phyloP scores from a whole-genome alignment of 228 moss, liverwort and hornwort species.

The Sphagnum fallax region DNA sequence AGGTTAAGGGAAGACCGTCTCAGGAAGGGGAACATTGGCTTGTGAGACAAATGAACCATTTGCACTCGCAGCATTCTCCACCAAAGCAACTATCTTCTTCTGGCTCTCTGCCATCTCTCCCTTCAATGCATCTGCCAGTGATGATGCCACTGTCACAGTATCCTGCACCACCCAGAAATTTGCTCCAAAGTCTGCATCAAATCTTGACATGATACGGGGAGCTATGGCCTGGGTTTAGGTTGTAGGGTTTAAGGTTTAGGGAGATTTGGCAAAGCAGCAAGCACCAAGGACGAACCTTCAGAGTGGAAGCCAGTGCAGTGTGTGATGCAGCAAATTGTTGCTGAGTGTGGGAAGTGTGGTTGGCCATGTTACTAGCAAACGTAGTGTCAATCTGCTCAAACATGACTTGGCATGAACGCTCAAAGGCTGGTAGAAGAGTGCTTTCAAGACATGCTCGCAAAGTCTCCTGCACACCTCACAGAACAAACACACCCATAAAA shows the following conservation, averaged over 20 bases:
- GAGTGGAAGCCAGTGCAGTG: constrained; percentile 37
- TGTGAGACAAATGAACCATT: constrained; percentile 35
- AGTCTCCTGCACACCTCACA: constrained; percentile 26
- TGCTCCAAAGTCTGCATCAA: no score
- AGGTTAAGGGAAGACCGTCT: constrained; percentile 23
- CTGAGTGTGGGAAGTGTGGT: constrained; percentile 45
- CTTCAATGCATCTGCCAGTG: constrained; percentile 40
- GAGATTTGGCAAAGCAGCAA: neutral
- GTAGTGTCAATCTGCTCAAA: constrained; percentile 52
- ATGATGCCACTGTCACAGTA: constrained; percentile 41
- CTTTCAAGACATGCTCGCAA: constrained; percentile 42
- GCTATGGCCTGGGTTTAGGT: neutral
- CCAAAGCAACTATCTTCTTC: constrained; percentile 41
- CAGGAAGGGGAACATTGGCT: constrained; percentile 47
- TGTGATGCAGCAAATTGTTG: constrained; percentile 50
- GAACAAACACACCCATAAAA: neutral
- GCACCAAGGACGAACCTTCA: constrained; percentile 27
- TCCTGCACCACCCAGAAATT: constrained; percentile 21
- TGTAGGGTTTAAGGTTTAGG: neutral
- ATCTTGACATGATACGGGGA: neutral
- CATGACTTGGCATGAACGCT: constrained; percentile 58
- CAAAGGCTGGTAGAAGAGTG: constrained; percentile 42
- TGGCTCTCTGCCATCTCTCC: constrained; percentile 48
- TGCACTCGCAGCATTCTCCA: constrained; percentile 40
- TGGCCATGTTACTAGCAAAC: constrained; percentile 38